Percentiles rank a stretch among this genome's conserved stretches.
Evolutionary conservation across 768 basidiomycete genomes (phyloP).

Genomic region (Pholiota conissans): DNA sequence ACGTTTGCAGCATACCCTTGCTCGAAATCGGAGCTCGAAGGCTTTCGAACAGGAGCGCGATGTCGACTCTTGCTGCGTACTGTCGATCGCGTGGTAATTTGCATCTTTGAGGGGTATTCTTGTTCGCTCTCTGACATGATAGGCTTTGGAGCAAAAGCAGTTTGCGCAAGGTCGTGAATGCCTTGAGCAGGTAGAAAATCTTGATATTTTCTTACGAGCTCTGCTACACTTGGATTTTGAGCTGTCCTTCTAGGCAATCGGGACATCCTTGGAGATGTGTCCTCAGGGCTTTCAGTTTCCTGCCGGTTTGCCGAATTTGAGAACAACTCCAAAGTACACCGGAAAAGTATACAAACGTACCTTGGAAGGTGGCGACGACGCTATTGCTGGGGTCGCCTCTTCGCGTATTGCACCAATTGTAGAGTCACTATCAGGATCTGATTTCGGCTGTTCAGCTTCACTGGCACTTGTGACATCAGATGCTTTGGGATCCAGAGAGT

Average conservation of each 20-base stretch:
- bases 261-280: slow-evolving; percentile 42
- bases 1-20: slow-evolving; percentile 92
- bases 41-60: slow-evolving; percentile 47
- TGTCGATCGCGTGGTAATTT: slow-evolving; percentile 35
- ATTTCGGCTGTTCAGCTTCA: slow-evolving; percentile 34
- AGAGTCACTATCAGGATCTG: slow-evolving; percentile 80
- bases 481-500: slow-evolving; percentile 1
- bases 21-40: slow-evolving; percentile 84
- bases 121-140: slow-evolving; percentile 83
- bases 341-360: slow-evolving; percentile 22
- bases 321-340: background rate
- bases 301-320: slow-evolving; percentile 12
- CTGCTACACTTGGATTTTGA: slow-evolving; percentile 72
- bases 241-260: slow-evolving; percentile 61
- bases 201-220: slow-evolving; percentile 81
- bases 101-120: slow-evolving; percentile 44
- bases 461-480: slow-evolving; percentile 13
- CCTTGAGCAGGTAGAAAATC: slow-evolving; percentile 74
- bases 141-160: slow-evolving; percentile 60
- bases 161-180: slow-evolving; percentile 69
- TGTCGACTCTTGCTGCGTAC: slow-evolving; percentile 52
- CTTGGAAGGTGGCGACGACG: slow-evolving; percentile 17
- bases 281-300: slow-evolving; percentile 19
- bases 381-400: slow-evolving; percentile 3
- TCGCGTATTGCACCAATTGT: slow-evolving; percentile 65